These are phyloP conservation scores for Haplosporangium sp. DNA, from an alignment of 371 early-diverging fungal species.

Conservation along the genomic window DNA sequence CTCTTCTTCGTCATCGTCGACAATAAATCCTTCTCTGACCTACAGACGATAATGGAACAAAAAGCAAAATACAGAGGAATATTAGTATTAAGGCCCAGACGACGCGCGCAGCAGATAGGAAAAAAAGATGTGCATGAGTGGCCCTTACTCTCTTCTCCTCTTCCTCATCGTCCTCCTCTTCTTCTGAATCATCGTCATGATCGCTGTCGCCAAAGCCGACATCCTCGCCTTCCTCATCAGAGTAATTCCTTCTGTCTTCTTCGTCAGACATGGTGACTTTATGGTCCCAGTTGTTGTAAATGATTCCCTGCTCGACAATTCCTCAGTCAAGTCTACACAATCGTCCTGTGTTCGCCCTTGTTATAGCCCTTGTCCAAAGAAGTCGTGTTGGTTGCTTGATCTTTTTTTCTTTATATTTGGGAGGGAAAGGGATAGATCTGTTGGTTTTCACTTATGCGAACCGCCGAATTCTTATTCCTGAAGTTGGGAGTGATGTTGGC, in stretches of 20 bases:
- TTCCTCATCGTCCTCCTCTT: constrained; percentile 69
- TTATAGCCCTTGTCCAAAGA: neutral
- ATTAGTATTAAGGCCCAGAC: neutral
- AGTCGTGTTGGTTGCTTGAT: neutral
- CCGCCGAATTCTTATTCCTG: neutral
- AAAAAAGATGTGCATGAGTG: neutral
- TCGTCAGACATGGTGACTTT: constrained; percentile 47
- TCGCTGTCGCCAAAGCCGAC: constrained; percentile 60
- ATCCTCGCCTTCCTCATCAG: constrained; percentile 68
- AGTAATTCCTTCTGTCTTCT: constrained; percentile 54
- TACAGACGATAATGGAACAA: constrained; percentile 14
- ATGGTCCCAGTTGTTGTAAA: neutral
- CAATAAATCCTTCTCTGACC: constrained; percentile 76
- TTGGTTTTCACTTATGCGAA: neutral
- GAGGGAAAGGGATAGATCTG: neutral
- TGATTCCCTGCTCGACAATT: neutral
- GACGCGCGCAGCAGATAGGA: neutral
- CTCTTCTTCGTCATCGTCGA: constrained; percentile 73
- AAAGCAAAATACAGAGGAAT: too few relatives aligned
- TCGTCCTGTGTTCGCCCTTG: neutral
- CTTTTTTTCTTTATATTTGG: neutral
- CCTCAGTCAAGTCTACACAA: neutral
- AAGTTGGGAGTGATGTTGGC: neutral
- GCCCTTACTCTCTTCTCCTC: constrained; percentile 54
- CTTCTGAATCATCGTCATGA: constrained; percentile 65